Evolutionary conservation across 306 rosid species (phyloP), one percentile per base, ranked within the genome.

Genomic region (Canavalia ensiformis): DNA sequence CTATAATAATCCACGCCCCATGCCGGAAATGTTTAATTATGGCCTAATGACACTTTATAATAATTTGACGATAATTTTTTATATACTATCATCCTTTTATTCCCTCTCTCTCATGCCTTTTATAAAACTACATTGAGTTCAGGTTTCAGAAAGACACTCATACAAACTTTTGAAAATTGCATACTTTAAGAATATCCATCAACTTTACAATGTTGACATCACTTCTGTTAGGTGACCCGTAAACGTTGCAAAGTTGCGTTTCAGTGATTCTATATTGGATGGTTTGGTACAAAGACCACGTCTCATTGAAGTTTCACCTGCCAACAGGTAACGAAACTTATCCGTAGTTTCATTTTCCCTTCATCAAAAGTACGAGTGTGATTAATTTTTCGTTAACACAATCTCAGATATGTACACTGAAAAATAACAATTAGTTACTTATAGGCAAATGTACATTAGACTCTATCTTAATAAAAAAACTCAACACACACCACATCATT

Each of bases 1-100:
- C 80, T 84, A 86, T 64, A 82, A 83, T 86, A 83, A 81, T 84
- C 79, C 77, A 78, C 68, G 64, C 80, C 79, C 84, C 85, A 65
- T 66, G 37, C 76, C 68, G 13, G 9, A 83, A 77, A 65, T 68
- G 67, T 47, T 88, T 80, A 81, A 87, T 83, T 88, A 81, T 86
- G 78, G 56, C 82, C 84, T 73, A 86, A 83, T 87, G 50, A 86
- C 86, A 76, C 79, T 79, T 84, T 81, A 28, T 80, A 81, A 76
- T 83, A 70, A 86, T 87, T 79, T 75, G 70, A 74, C 57, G 52
- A 86, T 82, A 74, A 85, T 84, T 52, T 81, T 87, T 58, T 50
- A 29, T 45, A 37, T 35, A 50, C 13, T 47, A 33, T 64, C 77
- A 57, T 50, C 51, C 65, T 59, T 55, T 52, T 65, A 64, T 47